These are phyloP conservation scores for Falciphora oryzae DNA, from an alignment of 2,329 filamentous ascomycete genomes.

Conservation along the genomic window DNA sequence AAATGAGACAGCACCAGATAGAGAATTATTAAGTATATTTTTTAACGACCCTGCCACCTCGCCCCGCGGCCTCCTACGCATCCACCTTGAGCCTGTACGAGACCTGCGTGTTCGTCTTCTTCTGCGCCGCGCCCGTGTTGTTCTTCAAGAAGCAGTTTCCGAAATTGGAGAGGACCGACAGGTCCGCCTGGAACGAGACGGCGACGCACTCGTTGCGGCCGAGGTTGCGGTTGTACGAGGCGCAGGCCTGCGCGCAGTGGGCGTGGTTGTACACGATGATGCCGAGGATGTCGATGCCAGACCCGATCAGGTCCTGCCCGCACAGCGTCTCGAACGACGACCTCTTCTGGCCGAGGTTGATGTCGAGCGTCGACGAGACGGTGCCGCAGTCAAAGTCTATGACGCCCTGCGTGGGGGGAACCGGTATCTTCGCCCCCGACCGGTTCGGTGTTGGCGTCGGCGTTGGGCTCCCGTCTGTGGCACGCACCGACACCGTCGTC, in stretches of 20 bases:
- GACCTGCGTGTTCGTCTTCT: too few relatives aligned
- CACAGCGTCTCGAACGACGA: constrained; percentile 18
- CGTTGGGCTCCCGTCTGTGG: not conserved
- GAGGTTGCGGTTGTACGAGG: constrained; percentile 16
- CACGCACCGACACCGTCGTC: constrained; percentile 4
- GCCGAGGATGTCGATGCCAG: constrained; percentile 13
- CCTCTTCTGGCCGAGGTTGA: constrained; percentile 10
- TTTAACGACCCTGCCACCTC: too few relatives aligned
- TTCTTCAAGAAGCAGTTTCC: constrained; percentile 13
- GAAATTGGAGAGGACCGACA: not conserved
- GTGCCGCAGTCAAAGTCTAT: not conserved
- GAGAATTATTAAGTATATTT: too few relatives aligned
- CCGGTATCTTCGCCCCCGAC: not conserved
- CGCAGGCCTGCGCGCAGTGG: constrained; percentile 18
- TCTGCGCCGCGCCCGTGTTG: constrained; percentile 3
- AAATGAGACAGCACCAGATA: too few relatives aligned
- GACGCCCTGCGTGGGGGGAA: not conserved
- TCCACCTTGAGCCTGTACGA: too few relatives aligned
- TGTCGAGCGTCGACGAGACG: constrained; percentile 7
- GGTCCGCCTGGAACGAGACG: constrained; percentile 14
- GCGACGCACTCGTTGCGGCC: constrained; percentile 13
- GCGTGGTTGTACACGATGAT: constrained; percentile 17
- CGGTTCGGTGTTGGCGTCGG: not conserved
- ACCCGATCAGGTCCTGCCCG: constrained; percentile 10
- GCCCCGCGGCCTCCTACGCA: too few relatives aligned